A percentile compares a stretch with the other conserved stretches of the same genome.
These are phyloP conservation scores for Platismatia glauca DNA, from an alignment of 495 filamentous ascomycete species.

Conservation along the genomic window DNA sequence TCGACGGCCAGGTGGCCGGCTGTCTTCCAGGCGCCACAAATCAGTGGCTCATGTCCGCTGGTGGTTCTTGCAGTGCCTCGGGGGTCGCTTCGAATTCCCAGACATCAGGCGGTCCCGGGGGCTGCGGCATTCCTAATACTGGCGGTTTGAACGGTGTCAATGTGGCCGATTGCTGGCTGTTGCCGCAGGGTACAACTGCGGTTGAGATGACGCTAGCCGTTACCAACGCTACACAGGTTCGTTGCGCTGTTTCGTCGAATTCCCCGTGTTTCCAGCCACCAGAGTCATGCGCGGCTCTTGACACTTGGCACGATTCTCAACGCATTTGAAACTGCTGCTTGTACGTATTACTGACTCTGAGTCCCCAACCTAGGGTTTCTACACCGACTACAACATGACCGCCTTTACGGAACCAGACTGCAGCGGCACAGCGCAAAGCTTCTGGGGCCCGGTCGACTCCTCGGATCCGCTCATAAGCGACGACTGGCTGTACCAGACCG, in stretches of 20 bases:
- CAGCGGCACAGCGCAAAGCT: background rate
- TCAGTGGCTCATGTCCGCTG: background rate
- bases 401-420: background rate
- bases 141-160: background rate
- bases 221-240: background rate
- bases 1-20: background rate
- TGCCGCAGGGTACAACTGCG: background rate
- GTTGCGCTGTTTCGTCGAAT: background rate
- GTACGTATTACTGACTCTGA: background rate
- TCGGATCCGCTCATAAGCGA: background rate
- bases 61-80: background rate
- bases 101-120: background rate
- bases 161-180: background rate
- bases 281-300: background rate
- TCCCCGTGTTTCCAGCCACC: background rate
- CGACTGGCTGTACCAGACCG: background rate
- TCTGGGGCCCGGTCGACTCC: background rate
- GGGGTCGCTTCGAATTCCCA: background rate
- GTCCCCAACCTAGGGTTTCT: background rate
- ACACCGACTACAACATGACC: background rate
- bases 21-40: background rate
- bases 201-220: background rate
- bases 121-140: background rate
- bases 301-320: background rate
- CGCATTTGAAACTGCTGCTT: background rate